phyloP scores from a whole-genome alignment of 2,329 filamentous ascomycete species.

The Torrubiellomyces zombiae region DNA sequence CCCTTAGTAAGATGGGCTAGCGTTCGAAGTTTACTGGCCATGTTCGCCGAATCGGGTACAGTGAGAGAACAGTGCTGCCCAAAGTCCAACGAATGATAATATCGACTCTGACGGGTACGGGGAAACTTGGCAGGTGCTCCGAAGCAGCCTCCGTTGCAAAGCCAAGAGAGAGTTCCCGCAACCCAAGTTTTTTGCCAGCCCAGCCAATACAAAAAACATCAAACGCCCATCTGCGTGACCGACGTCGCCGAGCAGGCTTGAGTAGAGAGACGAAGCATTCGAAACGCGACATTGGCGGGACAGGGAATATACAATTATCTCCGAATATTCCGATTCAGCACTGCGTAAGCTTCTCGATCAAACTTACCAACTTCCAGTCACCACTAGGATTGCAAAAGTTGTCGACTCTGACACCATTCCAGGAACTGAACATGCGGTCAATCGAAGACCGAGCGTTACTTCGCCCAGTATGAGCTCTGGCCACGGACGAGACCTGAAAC shows the following conservation, averaged over 20 bases:
- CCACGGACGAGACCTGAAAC: conserved; percentile 24
- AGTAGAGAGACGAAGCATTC: conserved; percentile 71
- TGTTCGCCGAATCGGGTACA: no score
- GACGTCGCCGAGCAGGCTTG: conserved; percentile 31
- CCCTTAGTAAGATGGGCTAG: no score
- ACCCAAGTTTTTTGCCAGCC: conserved; percentile 15
- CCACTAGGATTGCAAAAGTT: no score
- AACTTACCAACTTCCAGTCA: no score
- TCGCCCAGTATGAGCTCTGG: conserved; percentile 7
- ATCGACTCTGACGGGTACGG: no score
- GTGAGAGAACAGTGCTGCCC: no score
- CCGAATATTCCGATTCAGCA: conserved; percentile 58
- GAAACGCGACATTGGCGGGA: conserved; percentile 67
- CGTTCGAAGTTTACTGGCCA: no score
- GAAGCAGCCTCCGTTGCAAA: conserved; percentile 71
- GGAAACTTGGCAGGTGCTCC: conserved; percentile 72
- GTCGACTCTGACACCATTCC: no score
- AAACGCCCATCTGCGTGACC: conserved; percentile 10
- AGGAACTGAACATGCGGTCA: conserved; percentile 29
- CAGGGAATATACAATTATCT: no score
- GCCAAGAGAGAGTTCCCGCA: conserved; percentile 77
- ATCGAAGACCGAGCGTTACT: conserved; percentile 12
- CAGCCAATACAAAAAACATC: conserved; percentile 5
- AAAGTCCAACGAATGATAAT: no score
- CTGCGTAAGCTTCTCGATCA: conserved; percentile 36